Evolutionary conservation across 306 rosid genomes (phyloP).

Genomic region (Sicyos edulis): DNA sequence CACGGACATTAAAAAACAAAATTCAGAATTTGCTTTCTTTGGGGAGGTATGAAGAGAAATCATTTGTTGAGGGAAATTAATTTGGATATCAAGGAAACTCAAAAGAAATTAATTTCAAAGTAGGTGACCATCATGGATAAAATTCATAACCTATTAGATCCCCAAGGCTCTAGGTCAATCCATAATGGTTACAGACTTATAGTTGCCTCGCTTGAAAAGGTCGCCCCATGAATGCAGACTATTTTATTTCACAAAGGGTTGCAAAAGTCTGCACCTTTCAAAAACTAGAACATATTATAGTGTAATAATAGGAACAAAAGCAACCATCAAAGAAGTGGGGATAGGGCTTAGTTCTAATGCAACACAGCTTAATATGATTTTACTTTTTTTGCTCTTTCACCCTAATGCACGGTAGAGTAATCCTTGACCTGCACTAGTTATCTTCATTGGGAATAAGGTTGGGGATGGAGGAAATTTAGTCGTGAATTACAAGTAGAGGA

Average conservation of each 20-base stretch:
- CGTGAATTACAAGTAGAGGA: not conserved
- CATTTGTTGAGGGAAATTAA: too few species aligned
- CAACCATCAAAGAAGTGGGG: too few species aligned
- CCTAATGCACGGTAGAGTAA: not conserved
- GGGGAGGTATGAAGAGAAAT: too few species aligned
- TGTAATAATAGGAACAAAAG: not conserved
- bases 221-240: not conserved
- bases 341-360: too few species aligned
- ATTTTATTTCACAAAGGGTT: not conserved
- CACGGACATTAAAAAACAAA: not conserved
- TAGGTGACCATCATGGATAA: too few species aligned
- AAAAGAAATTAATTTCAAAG: too few species aligned
- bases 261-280: not conserved
- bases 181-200: too few species aligned
- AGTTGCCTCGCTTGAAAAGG: not conserved
- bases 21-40: too few species aligned
- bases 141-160: too few species aligned
- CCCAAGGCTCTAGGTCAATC: too few species aligned
- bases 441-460: not conserved
- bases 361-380: too few species aligned
- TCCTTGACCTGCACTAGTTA: not conserved
- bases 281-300: not conserved
- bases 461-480: not conserved
- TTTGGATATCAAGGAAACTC: too few species aligned
- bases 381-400: not conserved